Evolutionary conservation across 1,139 yeast genomes (phyloP), one percentile per base, ranked within the genome.

Genomic region (Kurtzmaniella quercitrusa): DNA sequence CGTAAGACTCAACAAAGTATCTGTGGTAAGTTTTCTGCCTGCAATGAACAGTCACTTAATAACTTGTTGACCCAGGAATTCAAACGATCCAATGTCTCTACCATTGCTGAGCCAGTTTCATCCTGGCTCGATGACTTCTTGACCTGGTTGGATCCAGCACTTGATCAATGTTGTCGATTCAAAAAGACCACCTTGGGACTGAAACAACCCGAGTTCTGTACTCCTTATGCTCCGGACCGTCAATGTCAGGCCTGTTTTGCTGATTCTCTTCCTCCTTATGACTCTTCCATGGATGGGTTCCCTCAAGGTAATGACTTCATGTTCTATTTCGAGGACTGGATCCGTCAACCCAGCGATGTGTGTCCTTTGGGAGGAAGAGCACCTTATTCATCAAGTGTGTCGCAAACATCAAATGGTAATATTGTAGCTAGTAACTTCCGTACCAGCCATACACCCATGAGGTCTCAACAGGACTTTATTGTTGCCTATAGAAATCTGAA

Each of bases 341-440:
- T 93, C 25, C 73, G 81, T 38, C 88, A 88, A 38, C 82, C 82
- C 1, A 85, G 96, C 46, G 95, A 88, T 54, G 90, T 94, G 2
- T 93, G 98, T 62, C 97, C 98, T 1, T 69, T 93, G 25, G 98
- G 96, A 3, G 98, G 98, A 1, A 85, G 87, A 56, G 98, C 98
- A 0, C 95, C 98, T 0, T 93, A 91, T 57, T 75, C 86, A 0
- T 65, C 70, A 5, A 74, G 94, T 0, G 70, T 93, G 15, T 62
- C 73, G 1, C 68, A 68, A 41, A 44, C 56, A 19, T 67, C 70
- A 42, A 63, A 68, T 0, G 45, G 54, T 10, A 55, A 55, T 1
- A 74, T 91, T 17, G 53, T 59, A 4, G 71, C 94, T 1, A 81
- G 93, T 3, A 75, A 79, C 34, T 87, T 91, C 65, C 68, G 98